Evolutionary conservation across 2,329 filamentous ascomycete genomes (phyloP).

Genomic region (Emmonsiellopsis sp.): DNA sequence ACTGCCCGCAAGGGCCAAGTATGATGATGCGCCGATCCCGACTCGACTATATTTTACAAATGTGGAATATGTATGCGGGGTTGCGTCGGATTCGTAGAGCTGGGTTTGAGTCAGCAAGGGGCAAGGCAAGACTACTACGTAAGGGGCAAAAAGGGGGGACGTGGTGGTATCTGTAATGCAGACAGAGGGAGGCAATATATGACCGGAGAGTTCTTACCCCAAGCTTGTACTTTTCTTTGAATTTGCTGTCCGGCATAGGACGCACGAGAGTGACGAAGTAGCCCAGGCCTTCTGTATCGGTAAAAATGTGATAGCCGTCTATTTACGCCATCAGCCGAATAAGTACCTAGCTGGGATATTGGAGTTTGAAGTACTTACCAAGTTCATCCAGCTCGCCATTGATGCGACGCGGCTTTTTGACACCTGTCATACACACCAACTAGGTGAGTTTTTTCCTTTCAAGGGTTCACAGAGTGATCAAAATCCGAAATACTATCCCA

Average conservation of each 20-base stretch:
- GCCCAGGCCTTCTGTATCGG: conserved; percentile 52
- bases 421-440: too few species aligned
- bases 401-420: neutral
- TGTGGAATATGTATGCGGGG: conserved; percentile 53
- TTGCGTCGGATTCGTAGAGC: conserved; percentile 58
- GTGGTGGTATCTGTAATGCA: conserved; percentile 3
- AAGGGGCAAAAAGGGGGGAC: conserved; percentile 8
- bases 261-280: conserved; percentile 57
- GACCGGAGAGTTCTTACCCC: conserved; percentile 34
- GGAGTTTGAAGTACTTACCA: neutral
- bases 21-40: conserved; percentile 24
- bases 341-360: too few species aligned
- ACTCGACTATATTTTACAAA: conserved; percentile 40
- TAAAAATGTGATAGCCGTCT: conserved; percentile 58
- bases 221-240: conserved; percentile 51
- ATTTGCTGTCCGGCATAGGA: conserved; percentile 37
- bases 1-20: conserved; percentile 24
- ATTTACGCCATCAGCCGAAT: neutral
- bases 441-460: too few species aligned
- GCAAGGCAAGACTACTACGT: neutral
- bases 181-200: neutral
- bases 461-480: too few species aligned
- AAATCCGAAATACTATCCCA: neutral
- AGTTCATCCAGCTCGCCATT: neutral
- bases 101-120: conserved; percentile 25